These are phyloP conservation scores for Cryptosporidium muris DNA, from an alignment of 169 alveolate species.

Conservation along the genomic window DNA sequence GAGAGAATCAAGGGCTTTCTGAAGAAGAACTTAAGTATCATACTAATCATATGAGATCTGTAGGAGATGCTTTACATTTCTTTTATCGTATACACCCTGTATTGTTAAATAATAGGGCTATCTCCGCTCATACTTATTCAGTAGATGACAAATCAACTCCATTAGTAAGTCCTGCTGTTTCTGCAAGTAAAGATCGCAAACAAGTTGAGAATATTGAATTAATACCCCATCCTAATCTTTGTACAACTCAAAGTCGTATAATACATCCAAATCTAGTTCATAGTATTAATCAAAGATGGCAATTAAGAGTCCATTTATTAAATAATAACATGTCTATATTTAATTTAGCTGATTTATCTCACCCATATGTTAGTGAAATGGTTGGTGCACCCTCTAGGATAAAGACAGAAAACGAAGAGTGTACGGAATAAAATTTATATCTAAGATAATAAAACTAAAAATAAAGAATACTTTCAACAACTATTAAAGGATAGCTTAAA, in stretches of 20 bases:
- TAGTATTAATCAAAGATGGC: slow-evolving; percentile 68
- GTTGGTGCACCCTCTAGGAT: slow-evolving; percentile 2
- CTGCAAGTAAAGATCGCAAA: slow-evolving; percentile 25
- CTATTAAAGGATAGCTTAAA: no score
- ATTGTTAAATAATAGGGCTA: neutral
- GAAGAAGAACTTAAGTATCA: slow-evolving; percentile 38
- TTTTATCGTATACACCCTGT: slow-evolving; percentile 36
- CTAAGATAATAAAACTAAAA: no score
- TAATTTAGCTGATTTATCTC: slow-evolving; percentile 55
- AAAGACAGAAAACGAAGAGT: no score
- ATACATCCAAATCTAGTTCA: slow-evolving; percentile 69
- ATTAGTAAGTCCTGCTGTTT: slow-evolving; percentile 49
- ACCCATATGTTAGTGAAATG: slow-evolving; percentile 66
- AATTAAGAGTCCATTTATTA: slow-evolving; percentile 56
- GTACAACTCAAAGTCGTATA: slow-evolving; percentile 51
- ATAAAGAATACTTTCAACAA: no score
- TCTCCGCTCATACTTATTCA: slow-evolving; percentile 23
- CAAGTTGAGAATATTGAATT: slow-evolving; percentile 23
- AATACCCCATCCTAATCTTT: slow-evolving; percentile 49
- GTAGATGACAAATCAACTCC: slow-evolving; percentile 34
- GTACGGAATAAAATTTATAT: no score
- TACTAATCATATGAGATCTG: slow-evolving; percentile 69
- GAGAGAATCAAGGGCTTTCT: slow-evolving; percentile 34
- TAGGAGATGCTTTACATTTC: slow-evolving; percentile 60
- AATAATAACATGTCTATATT: slow-evolving; percentile 36